phyloP scores from a whole-genome alignment of 1,284 basidiomycete genomes.

The Austropuccinia psidii region DNA sequence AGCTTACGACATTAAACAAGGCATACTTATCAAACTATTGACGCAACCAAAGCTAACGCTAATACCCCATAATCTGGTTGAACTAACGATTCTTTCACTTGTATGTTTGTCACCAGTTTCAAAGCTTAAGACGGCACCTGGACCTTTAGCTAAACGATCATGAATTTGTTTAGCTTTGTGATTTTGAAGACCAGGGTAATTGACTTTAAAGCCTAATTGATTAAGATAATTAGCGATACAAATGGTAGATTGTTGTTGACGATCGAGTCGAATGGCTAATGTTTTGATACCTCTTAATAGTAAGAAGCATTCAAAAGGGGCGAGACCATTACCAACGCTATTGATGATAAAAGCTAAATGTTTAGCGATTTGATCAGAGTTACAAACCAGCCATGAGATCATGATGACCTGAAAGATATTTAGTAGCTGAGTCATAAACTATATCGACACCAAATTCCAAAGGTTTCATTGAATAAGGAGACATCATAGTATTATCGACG shows the following conservation, averaged over 20 bases:
- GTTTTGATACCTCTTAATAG: slow-evolving; percentile 94
- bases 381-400: slow-evolving; percentile 98
- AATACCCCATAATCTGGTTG: slow-evolving; percentile 90
- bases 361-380: slow-evolving; percentile 82
- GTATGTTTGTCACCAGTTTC: slow-evolving; percentile 83
- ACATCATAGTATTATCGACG: slow-evolving; percentile 99
- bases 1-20: slow-evolving; percentile 96
- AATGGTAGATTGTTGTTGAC: slow-evolving; percentile 76
- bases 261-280: slow-evolving; percentile 89
- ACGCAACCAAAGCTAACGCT: slow-evolving; percentile 97
- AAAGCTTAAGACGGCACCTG: slow-evolving; percentile 90
- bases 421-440: slow-evolving; percentile 96
- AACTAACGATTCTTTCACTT: slow-evolving; percentile 86
- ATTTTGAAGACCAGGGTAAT: slow-evolving; percentile 80
- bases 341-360: slow-evolving; percentile 88
- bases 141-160: slow-evolving; percentile 75
- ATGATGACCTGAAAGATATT: slow-evolving; percentile 96
- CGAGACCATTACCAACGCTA: slow-evolving; percentile 90
- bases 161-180: slow-evolving; percentile 83
- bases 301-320: slow-evolving; percentile 92
- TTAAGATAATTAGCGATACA: slow-evolving; percentile 81
- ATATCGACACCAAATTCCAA: slow-evolving; percentile 93
- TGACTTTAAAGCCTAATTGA: slow-evolving; percentile 77
- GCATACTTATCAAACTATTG: slow-evolving; percentile 98
- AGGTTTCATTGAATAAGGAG: slow-evolving; percentile 91